phyloP scores from a whole-genome alignment of 2,329 filamentous ascomycete genomes.

The Penicillium palitans region DNA sequence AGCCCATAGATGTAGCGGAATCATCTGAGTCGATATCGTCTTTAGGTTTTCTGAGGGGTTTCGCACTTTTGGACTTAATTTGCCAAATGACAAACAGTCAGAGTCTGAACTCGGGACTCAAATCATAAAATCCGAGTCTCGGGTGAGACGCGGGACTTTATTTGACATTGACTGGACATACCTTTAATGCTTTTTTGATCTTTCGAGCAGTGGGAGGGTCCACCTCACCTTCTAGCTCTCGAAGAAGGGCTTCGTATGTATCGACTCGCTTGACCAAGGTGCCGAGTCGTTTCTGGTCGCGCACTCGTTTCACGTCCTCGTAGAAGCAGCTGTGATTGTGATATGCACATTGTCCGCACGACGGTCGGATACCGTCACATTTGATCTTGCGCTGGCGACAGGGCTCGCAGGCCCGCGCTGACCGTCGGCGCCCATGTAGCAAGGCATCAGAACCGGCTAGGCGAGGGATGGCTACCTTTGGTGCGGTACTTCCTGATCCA shows the following conservation, averaged over 20 bases:
- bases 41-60: background rate
- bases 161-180: constrained; percentile 13
- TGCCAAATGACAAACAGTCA: background rate
- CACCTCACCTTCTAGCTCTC: constrained; percentile 26
- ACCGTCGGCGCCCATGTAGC: constrained; percentile 28
- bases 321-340: constrained; percentile 30
- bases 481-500: background rate
- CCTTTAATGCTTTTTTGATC: constrained; percentile 31
- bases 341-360: constrained; percentile 32
- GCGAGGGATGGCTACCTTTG: constrained; percentile 36
- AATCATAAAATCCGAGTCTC: constrained; percentile 1
- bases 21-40: constrained; percentile 18
- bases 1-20: constrained; percentile 34
- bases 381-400: constrained; percentile 40
- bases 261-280: constrained; percentile 27
- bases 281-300: constrained; percentile 37
- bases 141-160: background rate
- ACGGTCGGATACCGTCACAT: constrained; percentile 34
- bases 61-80: constrained; percentile 11
- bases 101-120: background rate
- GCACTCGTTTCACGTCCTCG: constrained; percentile 38
- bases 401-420: constrained; percentile 37
- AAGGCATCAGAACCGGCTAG: constrained; percentile 19
- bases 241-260: constrained; percentile 31
- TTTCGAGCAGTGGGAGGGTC: constrained; percentile 22